These are phyloP conservation scores for Alternaria angustiovoidea DNA, from an alignment of 2,329 filamentous ascomycete species.

Conservation along the genomic window DNA sequence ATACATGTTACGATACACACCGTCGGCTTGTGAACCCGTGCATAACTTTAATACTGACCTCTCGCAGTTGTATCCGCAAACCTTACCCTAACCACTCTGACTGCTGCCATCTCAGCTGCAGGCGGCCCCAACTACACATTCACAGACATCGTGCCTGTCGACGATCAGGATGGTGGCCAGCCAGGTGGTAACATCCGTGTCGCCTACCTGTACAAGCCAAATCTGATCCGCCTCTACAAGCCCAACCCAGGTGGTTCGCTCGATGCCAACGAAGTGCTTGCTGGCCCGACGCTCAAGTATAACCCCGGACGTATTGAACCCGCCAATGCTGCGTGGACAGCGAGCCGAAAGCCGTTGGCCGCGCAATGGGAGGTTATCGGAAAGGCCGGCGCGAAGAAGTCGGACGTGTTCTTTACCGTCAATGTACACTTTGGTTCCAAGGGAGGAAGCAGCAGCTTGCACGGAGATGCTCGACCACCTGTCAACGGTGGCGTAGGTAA, in stretches of 20 bases:
- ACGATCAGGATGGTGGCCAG: conserved; percentile 70
- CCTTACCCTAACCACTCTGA: conserved; percentile 65
- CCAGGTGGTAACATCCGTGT: conserved; percentile 76
- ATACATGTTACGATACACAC: not conserved
- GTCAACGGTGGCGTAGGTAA: conserved; percentile 67
- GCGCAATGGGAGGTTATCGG: conserved; percentile 70
- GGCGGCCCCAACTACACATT: conserved; percentile 66
- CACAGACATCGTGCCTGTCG: conserved; percentile 65
- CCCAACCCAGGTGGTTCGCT: conserved; percentile 64
- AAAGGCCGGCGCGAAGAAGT: conserved; percentile 54
- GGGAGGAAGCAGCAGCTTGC: conserved; percentile 69
- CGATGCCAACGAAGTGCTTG: conserved; percentile 66
- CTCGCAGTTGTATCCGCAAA: conserved; percentile 60
- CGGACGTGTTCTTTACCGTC: conserved; percentile 68
- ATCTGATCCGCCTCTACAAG: conserved; percentile 66
- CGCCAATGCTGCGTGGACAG: conserved; percentile 64
- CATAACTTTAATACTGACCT: conserved; percentile 9
- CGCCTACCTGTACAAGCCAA: conserved; percentile 73
- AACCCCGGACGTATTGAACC: conserved; percentile 76
- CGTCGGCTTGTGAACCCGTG: not conserved
- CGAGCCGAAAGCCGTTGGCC: conserved; percentile 71
- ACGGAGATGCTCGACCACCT: conserved; percentile 72
- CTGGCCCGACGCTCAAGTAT: conserved; percentile 66
- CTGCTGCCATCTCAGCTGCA: conserved; percentile 59
- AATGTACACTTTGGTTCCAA: conserved; percentile 75